Base-by-base conservation (phyloP, 441 rosid genomes). In the Viola pubescens region DNA sequence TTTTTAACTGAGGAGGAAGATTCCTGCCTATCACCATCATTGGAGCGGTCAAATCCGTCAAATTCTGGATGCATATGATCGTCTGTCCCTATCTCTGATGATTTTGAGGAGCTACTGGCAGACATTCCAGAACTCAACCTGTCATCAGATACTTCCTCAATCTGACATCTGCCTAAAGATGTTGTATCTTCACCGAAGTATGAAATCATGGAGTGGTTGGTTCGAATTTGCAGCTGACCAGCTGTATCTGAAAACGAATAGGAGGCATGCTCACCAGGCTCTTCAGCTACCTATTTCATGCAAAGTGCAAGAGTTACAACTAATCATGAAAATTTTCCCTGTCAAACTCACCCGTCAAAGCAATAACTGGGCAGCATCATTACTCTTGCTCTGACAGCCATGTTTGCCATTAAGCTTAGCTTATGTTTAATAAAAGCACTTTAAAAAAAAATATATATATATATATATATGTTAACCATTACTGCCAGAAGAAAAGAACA, bases 261-360 rank as follows among this genome's bases (percentile, higher is more conserved):
- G 43, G 66, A 55, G 19, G 58, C 58, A 62, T 49, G 67, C 70
- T 70, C 79, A 38, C 62, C 56, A 48, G 37, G 67, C 58, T 77
- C 88, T 67, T 79, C 80, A 52, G 51, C 72, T 69, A 83, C 94
- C 94, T 86, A 77, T 60, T 68, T 54, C 51, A 61, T 54, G 60
- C 43, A 58, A 66, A 53, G n/a, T 5, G 8, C 8, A 46, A 44
- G 37, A 63, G 16, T 12, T 44, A 19, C 48, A 48, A 60, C 16
- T 37, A 42, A 14, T 56, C 42, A 60, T 19, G 26, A 19, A 19
- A 19, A 19, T 19, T 19, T 19, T 19, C 26, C 26, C 1, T 19
- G 26, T 19, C 26, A 19, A 19, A 19, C 26, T 19, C 26, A 19
- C 26, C 26, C 26, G 1, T 19, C 26, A 19, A 19, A 19, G 26